A percentile compares a stretch with the other conserved stretches of the same genome.
Evolutionary conservation across 108 stramenopile genomes (phyloP).

Genomic region (Fragilaria crotonensis): DNA sequence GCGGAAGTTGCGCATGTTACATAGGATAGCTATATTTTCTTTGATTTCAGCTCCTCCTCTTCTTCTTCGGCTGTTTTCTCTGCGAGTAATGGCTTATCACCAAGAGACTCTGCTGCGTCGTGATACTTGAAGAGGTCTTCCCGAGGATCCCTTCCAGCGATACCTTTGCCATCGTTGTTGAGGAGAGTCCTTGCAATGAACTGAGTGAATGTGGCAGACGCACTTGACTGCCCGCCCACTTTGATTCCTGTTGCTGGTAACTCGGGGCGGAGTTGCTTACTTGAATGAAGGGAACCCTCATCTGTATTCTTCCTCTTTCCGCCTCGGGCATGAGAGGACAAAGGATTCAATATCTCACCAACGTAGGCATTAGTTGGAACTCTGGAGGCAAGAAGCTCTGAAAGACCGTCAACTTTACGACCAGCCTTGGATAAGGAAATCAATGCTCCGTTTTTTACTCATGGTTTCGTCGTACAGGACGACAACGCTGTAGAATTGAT

Average conservation of each 20-base stretch:
- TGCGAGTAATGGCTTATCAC: conserved; percentile 62
- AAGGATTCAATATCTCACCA: conserved; percentile 35
- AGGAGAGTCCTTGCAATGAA: conserved; percentile 38
- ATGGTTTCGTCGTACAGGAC: conserved; percentile 51
- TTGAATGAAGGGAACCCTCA: conserved; percentile 53
- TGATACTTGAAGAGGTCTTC: conserved; percentile 62
- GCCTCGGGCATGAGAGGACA: background rate
- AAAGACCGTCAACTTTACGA: conserved; percentile 51
- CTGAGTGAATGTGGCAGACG: conserved; percentile 48
- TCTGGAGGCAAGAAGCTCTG: conserved; percentile 54
- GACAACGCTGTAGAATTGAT: conserved; percentile 21
- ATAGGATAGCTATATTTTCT: conserved; percentile 10
- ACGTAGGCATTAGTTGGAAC: conserved; percentile 31
- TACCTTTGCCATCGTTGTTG: conserved; percentile 43
- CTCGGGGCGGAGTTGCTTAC: conserved; percentile 52
- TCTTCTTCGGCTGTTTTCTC: conserved; percentile 80
- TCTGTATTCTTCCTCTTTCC: conserved; percentile 7
- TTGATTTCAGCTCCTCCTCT: conserved; percentile 46
- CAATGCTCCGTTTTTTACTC: conserved; percentile 66
- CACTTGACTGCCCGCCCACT: conserved; percentile 36
- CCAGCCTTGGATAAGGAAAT: conserved; percentile 33
- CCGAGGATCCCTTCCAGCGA: conserved; percentile 78
- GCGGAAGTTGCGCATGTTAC: too few species aligned
- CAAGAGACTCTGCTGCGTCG: conserved; percentile 31
- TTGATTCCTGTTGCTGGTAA: conserved; percentile 70